These are phyloP conservation scores for Mycogone perniciosa DNA, from an alignment of 2,329 filamentous ascomycete species.

Conservation along the genomic window DNA sequence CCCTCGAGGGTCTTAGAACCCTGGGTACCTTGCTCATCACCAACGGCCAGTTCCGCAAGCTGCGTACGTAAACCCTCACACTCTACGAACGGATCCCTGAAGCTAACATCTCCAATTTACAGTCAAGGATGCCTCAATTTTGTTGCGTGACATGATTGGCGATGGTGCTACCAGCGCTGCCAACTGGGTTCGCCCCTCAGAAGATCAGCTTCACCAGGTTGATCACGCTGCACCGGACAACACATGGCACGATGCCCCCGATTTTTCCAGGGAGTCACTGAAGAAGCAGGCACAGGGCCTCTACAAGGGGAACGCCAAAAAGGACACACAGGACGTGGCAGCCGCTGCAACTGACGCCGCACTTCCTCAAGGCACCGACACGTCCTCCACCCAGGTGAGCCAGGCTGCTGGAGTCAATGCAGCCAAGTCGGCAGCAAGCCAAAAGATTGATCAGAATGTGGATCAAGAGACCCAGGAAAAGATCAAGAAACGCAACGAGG, in stretches of 20 bases:
- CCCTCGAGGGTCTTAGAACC: slow-evolving; percentile 77
- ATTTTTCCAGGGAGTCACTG: slow-evolving; percentile 63
- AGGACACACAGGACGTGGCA: slow-evolving; percentile 56
- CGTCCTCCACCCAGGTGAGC: slow-evolving; percentile 49
- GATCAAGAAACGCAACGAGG: slow-evolving; percentile 36
- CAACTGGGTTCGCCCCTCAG: slow-evolving; percentile 64
- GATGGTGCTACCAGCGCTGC: slow-evolving; percentile 81
- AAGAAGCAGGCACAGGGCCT: slow-evolving; percentile 61
- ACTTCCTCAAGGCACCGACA: slow-evolving; percentile 36
- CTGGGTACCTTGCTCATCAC: slow-evolving; percentile 85
- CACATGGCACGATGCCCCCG: slow-evolving; percentile 83
- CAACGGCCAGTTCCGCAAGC: slow-evolving; percentile 93
- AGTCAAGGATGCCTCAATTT: slow-evolving; percentile 71
- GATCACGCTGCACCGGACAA: slow-evolving; percentile 85
- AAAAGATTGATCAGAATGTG: slow-evolving; percentile 55
- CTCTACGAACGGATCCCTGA: not conserved
- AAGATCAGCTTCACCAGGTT: slow-evolving; percentile 70
- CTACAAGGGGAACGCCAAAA: slow-evolving; percentile 47
- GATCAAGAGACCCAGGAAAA: slow-evolving; percentile 57
- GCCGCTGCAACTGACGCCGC: slow-evolving; percentile 53
- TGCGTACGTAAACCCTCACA: slow-evolving; percentile 53
- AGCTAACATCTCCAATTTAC: slow-evolving; percentile 14
- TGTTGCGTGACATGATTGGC: slow-evolving; percentile 84
- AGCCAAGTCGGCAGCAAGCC: slow-evolving; percentile 41
- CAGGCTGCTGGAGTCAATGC: slow-evolving; percentile 27